phyloP scores from a whole-genome alignment of 2,329 filamentous ascomycete species.

The Hymenoscyphus linearis region DNA sequence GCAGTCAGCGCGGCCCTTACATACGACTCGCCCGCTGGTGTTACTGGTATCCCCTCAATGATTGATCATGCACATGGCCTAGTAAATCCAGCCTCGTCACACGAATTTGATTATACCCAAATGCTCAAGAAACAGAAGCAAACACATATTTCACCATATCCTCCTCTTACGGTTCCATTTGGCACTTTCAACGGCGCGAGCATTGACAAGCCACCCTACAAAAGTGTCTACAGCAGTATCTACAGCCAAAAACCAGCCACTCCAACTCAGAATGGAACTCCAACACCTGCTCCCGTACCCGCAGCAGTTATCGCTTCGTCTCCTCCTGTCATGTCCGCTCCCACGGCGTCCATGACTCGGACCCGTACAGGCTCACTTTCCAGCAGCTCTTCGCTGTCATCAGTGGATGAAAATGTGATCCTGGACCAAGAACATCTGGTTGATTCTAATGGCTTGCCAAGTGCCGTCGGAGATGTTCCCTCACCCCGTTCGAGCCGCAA shows the following conservation, averaged over 20 bases:
- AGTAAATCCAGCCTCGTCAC: constrained; percentile 3
- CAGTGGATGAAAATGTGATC: constrained; percentile 30
- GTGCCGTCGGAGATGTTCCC: background rate
- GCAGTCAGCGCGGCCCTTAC: constrained; percentile 9
- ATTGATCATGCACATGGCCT: constrained; percentile 2
- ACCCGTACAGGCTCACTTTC: constrained; percentile 27
- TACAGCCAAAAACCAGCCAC: background rate
- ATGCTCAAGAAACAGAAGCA: constrained; percentile 11
- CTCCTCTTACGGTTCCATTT: background rate
- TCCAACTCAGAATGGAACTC: background rate
- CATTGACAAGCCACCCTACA: background rate
- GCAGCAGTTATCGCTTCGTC: background rate
- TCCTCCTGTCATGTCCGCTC: background rate
- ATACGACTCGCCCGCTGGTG: constrained; percentile 4
- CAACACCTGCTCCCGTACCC: background rate
- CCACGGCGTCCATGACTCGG: background rate
- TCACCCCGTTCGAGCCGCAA: background rate
- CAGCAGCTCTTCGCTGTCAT: constrained; percentile 35
- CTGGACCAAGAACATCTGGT: constrained; percentile 3
- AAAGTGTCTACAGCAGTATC: background rate
- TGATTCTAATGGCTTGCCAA: background rate
- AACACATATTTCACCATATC: constrained; percentile 5
- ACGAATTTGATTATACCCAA: constrained; percentile 4
- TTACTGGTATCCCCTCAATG: background rate
- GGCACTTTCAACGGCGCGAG: background rate